Percentiles rank a stretch among this genome's conserved stretches.
These are phyloP conservation scores for Ammopiptanthus mongolicus DNA, from an alignment of 306 rosid species.

Conservation along the genomic window DNA sequence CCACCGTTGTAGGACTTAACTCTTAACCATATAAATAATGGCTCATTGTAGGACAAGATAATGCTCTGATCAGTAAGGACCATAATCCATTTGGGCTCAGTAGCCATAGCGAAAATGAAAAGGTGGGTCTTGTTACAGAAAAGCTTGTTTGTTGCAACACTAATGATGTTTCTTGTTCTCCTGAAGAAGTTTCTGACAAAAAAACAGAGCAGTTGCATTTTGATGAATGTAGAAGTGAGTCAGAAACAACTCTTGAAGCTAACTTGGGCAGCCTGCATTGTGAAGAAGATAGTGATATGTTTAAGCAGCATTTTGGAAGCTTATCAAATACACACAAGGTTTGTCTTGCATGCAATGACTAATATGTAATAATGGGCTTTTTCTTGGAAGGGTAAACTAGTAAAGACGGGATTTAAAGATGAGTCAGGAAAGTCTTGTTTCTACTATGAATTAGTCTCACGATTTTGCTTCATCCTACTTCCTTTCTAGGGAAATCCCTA, in stretches of 20 bases:
- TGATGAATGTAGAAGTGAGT: conserved; percentile 25
- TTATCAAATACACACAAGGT: conserved; percentile 56
- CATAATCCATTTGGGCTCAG: conserved; percentile 26
- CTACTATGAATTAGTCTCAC: neutral
- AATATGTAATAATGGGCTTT: neutral
- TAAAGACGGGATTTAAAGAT: neutral
- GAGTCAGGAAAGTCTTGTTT: neutral
- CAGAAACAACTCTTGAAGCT: conserved; percentile 24
- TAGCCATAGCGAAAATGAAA: conserved; percentile 13
- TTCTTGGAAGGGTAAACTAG: neutral
- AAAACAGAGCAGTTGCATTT: conserved; percentile 24
- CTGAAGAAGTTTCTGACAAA: conserved; percentile 26
- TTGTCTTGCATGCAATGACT: conserved; percentile 22
- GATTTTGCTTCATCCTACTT: neutral
- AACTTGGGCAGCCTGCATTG: conserved; percentile 12
- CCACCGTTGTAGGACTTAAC: neutral
- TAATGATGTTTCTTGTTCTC: conserved; percentile 10
- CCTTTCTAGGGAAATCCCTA: neutral
- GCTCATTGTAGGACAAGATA: conserved; percentile 33
- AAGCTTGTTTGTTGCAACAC: conserved; percentile 13
- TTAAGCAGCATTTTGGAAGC: conserved; percentile 65
- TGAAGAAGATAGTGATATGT: conserved; percentile 46
- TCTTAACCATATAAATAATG: neutral
- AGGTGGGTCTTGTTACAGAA: conserved; percentile 3
- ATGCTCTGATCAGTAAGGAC: conserved; percentile 15